Conservation (phyloP, 495 filamentous ascomycete species). For the Hyphodiscus hymeniophilus region DNA sequence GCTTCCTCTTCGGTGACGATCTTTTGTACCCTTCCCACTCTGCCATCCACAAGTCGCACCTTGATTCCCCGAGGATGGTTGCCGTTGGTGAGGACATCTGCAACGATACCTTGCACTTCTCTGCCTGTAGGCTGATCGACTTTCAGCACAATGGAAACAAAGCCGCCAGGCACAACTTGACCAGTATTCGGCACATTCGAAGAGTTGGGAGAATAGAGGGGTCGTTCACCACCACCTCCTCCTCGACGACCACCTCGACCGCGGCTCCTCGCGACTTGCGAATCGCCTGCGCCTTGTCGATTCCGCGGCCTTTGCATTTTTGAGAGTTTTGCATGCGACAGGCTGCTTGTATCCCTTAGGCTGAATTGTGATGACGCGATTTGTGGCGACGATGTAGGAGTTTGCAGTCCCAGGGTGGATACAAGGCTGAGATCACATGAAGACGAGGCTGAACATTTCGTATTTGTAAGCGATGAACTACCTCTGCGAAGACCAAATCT, state of each 20-base stretch:
- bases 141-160: constrained; percentile 63
- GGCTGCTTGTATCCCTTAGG: no score
- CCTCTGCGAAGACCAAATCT: no score
- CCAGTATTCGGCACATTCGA: constrained; percentile 36
- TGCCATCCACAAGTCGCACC: constrained; percentile 57
- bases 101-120: constrained; percentile 52
- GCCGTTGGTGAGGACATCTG: constrained; percentile 55
- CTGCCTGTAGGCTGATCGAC: constrained; percentile 61
- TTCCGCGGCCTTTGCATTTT: constrained; percentile 2
- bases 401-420: no score
- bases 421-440: no score
- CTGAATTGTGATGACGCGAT: no score
- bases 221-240: not conserved
- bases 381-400: no score
- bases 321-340: no score
- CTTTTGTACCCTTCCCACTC: constrained; percentile 60
- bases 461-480: no score
- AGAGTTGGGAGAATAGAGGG: not conserved
- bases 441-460: no score
- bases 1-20: constrained; percentile 28
- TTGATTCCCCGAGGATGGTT: constrained; percentile 73
- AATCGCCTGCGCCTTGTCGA: not conserved
- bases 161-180: constrained; percentile 46
- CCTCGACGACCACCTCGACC: constrained; percentile 3
- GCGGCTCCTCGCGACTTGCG: not conserved